A percentile compares a stretch with the other conserved stretches of the same genome.
Evolutionary conservation across 129 eudicot genomes (phyloP).

Genomic region (Pittosporum tobira): DNA sequence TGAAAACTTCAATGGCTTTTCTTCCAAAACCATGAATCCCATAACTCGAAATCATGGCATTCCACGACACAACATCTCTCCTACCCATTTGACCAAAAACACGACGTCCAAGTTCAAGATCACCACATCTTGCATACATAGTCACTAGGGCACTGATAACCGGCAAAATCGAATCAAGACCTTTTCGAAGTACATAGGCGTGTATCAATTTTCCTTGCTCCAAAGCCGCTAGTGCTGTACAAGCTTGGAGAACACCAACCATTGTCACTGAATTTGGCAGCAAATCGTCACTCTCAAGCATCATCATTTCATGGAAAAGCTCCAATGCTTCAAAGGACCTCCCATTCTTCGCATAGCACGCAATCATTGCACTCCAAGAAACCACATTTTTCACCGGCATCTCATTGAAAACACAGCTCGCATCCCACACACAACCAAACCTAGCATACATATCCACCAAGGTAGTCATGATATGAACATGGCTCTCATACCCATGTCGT

Average conservation of each 20-base stretch:
- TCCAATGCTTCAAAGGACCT: slow-evolving; percentile 59
- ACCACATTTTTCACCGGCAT: slow-evolving; percentile 65
- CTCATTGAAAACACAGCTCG: slow-evolving; percentile 37
- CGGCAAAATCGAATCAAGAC: slow-evolving; percentile 73
- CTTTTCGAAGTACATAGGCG: slow-evolving; percentile 64
- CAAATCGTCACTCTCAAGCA: slow-evolving; percentile 40
- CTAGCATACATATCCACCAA: slow-evolving; percentile 84
- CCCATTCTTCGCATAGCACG: slow-evolving; percentile 73
- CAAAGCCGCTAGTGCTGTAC: slow-evolving; percentile 68
- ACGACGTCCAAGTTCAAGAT: slow-evolving; percentile 41
- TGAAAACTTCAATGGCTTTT: slow-evolving; percentile 53
- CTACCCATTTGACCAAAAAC: slow-evolving; percentile 62
- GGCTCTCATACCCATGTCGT: slow-evolving; percentile 55
- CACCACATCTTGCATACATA: slow-evolving; percentile 79
- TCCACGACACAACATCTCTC: slow-evolving; percentile 87
- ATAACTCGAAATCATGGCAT: slow-evolving; percentile 82
- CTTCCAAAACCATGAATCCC: slow-evolving; percentile 72
- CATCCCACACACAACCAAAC: slow-evolving; percentile 52
- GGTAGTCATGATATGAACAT: slow-evolving; percentile 82
- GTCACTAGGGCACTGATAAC: slow-evolving; percentile 69
- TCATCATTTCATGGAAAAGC: slow-evolving; percentile 65
- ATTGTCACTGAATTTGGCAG: slow-evolving; percentile 85
- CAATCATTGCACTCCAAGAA: slow-evolving; percentile 97
- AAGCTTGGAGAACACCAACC: slow-evolving; percentile 96
- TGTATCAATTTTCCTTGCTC: slow-evolving; percentile 81